phyloP scores from a whole-genome alignment of 805 yeast genomes.

The Saccharomycodes ludwigii region DNA sequence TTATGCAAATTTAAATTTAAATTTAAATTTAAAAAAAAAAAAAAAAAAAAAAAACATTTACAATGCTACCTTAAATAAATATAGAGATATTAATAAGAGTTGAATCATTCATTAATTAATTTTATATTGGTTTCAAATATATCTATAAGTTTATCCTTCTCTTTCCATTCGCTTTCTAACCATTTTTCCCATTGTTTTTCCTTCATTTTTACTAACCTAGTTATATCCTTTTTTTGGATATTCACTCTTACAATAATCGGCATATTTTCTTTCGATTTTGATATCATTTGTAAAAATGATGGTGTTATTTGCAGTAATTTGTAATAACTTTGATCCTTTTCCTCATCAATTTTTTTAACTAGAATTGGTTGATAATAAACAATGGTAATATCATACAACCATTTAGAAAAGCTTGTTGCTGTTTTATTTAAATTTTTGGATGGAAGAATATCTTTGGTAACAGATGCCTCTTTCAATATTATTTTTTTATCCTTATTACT shows the following conservation, averaged over 20 bases:
- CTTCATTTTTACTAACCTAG: constrained; percentile 38
- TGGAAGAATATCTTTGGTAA: constrained; percentile 37
- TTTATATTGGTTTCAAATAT: constrained; percentile 25
- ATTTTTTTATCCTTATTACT: constrained; percentile 12
- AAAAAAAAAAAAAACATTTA: too few relatives aligned
- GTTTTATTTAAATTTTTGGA: constrained; percentile 1
- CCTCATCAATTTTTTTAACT: too few relatives aligned
- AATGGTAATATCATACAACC: constrained; percentile 24
- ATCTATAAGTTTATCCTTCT: constrained; percentile 45
- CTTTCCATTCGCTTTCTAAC: constrained; percentile 63
- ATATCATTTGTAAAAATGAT: constrained; percentile 18
- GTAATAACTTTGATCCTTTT: constrained; percentile 5
- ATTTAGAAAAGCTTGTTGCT: constrained; percentile 8
- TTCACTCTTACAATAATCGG: constrained; percentile 33
- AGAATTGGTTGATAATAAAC: too few relatives aligned
- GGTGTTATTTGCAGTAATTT: constrained; percentile 23
- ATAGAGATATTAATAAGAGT: too few relatives aligned
- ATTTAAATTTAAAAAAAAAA: constrained; percentile 4
- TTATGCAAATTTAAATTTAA: constrained; percentile 1
- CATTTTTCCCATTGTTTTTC: constrained; percentile 54
- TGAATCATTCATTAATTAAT: constrained; percentile 9
- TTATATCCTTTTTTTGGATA: constrained; percentile 30
- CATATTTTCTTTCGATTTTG: constrained; percentile 5
- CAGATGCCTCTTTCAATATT: constrained; percentile 42
- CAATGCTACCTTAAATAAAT: too few relatives aligned